Evolutionary conservation across 2,329 filamentous ascomycete genomes (phyloP).

Genomic region (Exophiala bonariae): DNA sequence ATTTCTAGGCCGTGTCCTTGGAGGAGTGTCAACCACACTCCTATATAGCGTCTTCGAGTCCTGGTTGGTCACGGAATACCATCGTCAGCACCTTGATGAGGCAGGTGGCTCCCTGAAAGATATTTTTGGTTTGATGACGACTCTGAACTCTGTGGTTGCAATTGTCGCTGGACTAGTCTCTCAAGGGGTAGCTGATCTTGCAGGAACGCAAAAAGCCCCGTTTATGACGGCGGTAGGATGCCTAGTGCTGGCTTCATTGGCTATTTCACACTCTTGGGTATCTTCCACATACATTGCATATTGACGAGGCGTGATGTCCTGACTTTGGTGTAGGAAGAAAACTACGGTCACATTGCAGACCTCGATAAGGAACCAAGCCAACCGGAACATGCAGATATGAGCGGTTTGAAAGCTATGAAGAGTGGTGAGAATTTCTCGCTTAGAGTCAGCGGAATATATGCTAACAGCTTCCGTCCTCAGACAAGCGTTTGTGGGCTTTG

Average conservation of each 20-base stretch:
- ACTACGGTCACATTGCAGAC: no score
- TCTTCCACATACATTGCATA: no score
- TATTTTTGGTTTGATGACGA: slow-evolving; percentile 56
- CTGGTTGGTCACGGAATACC: slow-evolving; percentile 62
- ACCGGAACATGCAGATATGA: no score
- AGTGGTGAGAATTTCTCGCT: no score
- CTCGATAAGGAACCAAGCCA: neutral
- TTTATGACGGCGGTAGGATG: slow-evolving; percentile 48
- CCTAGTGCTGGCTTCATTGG: slow-evolving; percentile 14
- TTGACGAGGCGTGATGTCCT: no score
- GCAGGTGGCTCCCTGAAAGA: slow-evolving; percentile 46
- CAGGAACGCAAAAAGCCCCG: slow-evolving; percentile 53
- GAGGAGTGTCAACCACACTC: slow-evolving; percentile 57
- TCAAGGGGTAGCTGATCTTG: slow-evolving; percentile 50
- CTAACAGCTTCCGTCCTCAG: no score
- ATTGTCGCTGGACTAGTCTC: slow-evolving; percentile 55
- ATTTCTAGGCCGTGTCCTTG: slow-evolving; percentile 54
- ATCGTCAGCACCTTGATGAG: slow-evolving; percentile 46
- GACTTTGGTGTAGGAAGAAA: no score
- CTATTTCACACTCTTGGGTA: slow-evolving; percentile 20
- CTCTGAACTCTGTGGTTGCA: slow-evolving; percentile 57
- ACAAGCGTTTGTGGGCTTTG: no score
- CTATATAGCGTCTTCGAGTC: slow-evolving; percentile 62
- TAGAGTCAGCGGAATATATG: no score
- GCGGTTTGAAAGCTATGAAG: no score